phyloP scores from a whole-genome alignment of 176 grass and related monocot species.

The Olyra latifolia region DNA sequence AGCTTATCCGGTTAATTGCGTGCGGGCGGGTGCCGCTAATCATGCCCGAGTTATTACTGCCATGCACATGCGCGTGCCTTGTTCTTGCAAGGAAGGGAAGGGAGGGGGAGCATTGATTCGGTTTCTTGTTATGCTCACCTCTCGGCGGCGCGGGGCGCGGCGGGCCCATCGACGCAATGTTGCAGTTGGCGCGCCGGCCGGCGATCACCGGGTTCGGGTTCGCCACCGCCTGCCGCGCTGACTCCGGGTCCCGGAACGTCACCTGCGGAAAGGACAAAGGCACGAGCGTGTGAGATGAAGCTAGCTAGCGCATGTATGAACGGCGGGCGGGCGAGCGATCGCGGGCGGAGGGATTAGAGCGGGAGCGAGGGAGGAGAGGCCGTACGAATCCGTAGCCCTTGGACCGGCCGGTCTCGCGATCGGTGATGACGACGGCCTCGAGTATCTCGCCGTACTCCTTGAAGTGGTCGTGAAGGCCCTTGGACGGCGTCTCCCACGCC shows the following conservation, averaged over 20 bases:
- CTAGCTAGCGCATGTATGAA: not conserved
- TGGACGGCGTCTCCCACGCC: conserved; percentile 90
- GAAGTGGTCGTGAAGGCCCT: conserved; percentile 73
- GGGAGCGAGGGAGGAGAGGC: not conserved
- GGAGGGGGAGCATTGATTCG: conserved; percentile 36
- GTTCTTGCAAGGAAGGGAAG: not conserved
- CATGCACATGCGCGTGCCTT: conserved; percentile 46
- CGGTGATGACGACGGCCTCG: conserved; percentile 91
- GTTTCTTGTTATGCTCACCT: conserved; percentile 48
- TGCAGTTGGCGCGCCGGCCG: conserved; percentile 93
- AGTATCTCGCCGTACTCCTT: conserved; percentile 82
- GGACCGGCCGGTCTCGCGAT: conserved; percentile 77
- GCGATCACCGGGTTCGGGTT: conserved; percentile 87
- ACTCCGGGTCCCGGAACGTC: conserved; percentile 75
- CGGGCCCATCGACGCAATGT: conserved; percentile 86
- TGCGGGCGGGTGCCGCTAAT: conserved; percentile 19
- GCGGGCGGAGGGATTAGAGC: not conserved
- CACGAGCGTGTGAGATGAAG: not conserved
- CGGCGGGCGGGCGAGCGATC: not conserved
- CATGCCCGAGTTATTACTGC: conserved; percentile 36
- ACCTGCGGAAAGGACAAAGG: conserved; percentile 37
- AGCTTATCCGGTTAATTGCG: conserved; percentile 41
- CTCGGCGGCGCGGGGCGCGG: conserved; percentile 52
- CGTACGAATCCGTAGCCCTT: conserved; percentile 98
- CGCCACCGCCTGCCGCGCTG: conserved; percentile 72